Evolutionary conservation across 164 flowering plant genomes (phyloP).

Genomic region (Annona squamosa): DNA sequence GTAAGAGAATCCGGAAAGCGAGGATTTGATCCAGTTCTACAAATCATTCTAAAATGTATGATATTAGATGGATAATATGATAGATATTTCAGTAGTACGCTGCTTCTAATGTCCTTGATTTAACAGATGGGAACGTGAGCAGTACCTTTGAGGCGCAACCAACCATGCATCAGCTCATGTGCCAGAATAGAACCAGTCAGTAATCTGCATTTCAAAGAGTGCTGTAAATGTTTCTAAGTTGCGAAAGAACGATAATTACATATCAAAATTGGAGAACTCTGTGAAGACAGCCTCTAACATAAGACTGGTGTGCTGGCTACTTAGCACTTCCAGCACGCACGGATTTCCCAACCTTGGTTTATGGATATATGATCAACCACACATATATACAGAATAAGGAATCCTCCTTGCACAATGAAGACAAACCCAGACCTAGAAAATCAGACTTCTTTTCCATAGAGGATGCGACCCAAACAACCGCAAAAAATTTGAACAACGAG

Average conservation of each 20-base stretch:
- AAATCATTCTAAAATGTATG: too few species aligned
- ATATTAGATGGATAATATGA: too few species aligned
- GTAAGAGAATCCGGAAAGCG: too few species aligned
- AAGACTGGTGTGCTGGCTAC: not conserved
- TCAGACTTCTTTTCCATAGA: not conserved
- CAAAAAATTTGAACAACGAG: not conserved
- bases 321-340: not conserved
- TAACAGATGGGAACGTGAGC: not conserved
- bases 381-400: too few species aligned
- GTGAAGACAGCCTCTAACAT: not conserved
- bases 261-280: not conserved
- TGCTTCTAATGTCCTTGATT: not conserved
- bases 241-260: not conserved
- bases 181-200: conserved; percentile 94
- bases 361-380: not conserved
- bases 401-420: not conserved
- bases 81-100: too few species aligned
- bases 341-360: too few species aligned
- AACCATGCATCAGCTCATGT: conserved; percentile 94
- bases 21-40: too few species aligned
- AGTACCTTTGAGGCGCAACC: conserved; percentile 88
- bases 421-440: not conserved
- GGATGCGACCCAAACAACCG: not conserved
- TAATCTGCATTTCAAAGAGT: conserved; percentile 39
- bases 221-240: not conserved